Conservation (phyloP, 108 stramenopile genomes). For the Nitzschia inconspicua region DNA sequence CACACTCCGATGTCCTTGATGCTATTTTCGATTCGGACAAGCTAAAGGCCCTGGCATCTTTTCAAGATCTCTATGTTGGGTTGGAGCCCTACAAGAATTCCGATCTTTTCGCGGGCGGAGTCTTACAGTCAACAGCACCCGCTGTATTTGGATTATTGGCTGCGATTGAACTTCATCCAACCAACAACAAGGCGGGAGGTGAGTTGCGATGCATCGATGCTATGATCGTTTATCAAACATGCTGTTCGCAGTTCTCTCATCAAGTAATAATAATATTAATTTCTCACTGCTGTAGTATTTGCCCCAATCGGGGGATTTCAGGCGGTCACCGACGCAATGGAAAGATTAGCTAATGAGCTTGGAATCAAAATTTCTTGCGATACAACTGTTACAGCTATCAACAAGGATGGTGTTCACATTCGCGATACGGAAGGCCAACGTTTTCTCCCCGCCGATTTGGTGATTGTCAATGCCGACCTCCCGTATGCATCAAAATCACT, state of each 20-base stretch:
- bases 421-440: not conserved
- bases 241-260: too few species aligned
- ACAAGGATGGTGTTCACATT: slow-evolving; percentile 40
- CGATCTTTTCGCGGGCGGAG: slow-evolving; percentile 49
- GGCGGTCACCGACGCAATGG: slow-evolving; percentile 57
- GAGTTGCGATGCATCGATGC: not conserved
- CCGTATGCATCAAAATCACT: slow-evolving; percentile 76
- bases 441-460: slow-evolving; percentile 71
- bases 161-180: slow-evolving; percentile 87
- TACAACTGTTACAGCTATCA: slow-evolving; percentile 52
- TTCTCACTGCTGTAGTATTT: slow-evolving; percentile 40
- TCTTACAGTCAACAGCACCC: slow-evolving; percentile 75
- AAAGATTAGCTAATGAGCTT: slow-evolving; percentile 40
- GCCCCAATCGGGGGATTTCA: slow-evolving; percentile 87
- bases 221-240: too few species aligned
- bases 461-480: slow-evolving; percentile 88
- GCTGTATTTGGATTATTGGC: slow-evolving; percentile 90
- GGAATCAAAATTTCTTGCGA: slow-evolving; percentile 58
- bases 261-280: not conserved
- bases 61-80: slow-evolving; percentile 92
- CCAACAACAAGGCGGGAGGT: slow-evolving; percentile 57
- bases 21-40: slow-evolving; percentile 61
- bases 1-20: slow-evolving; percentile 72
- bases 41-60: slow-evolving; percentile 77
- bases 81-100: slow-evolving; percentile 73